Conservation (phyloP, 148 eudicot genomes). For the Rheum nobile region DNA sequence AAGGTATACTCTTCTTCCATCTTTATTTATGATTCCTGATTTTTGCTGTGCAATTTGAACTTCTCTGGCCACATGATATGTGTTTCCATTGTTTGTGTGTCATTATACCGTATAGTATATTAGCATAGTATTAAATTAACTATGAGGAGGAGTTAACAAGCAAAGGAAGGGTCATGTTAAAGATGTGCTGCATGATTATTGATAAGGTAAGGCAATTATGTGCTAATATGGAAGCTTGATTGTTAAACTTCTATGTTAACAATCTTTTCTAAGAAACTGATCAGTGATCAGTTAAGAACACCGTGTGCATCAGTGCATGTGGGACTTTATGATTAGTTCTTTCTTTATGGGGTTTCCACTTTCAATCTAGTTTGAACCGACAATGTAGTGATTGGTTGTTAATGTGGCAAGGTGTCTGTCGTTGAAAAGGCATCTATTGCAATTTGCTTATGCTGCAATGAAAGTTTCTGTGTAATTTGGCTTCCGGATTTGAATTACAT, state of each 20-base stretch:
- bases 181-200: not conserved
- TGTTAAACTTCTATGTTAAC: not conserved
- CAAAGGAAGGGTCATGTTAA: no score
- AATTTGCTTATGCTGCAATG: not conserved
- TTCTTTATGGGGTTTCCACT: not conserved
- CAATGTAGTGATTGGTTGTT: not conserved
- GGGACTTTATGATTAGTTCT: not conserved
- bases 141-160: no score
- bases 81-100: not conserved
- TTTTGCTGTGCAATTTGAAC: not conserved
- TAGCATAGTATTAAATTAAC: not conserved
- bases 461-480: not conserved
- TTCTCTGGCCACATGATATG: not conserved
- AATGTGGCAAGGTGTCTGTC: not conserved
- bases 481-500: not conserved
- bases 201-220: not conserved
- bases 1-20: conserved; percentile 24
- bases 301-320: not conserved
- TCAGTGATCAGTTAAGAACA: not conserved
- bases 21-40: not conserved
- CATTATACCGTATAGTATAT: not conserved
- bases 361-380: not conserved
- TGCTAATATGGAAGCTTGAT: not conserved
- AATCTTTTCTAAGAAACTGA: not conserved
- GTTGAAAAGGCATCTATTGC: not conserved